Base-by-base conservation (phyloP, 78 protist species). In the Anaeramoeba flamelloides region DNA sequence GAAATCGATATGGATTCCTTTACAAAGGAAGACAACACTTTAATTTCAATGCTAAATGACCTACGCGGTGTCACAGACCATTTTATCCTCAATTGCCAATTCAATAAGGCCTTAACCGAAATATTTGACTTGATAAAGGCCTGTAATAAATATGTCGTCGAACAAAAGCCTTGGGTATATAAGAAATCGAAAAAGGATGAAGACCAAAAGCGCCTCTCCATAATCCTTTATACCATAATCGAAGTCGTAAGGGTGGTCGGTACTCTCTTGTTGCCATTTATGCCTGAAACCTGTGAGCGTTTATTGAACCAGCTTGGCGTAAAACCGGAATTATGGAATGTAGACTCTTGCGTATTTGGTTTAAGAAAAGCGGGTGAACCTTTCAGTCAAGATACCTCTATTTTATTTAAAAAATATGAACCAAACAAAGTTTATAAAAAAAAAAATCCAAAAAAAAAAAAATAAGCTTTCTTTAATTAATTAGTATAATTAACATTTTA, bases 121-220 rank as follows among this genome's bases (percentile, higher is more conserved):
- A 1, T 78, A n/a, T 32, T 32, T 0, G 64, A 30, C 1, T 33
- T 36, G 75, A 34, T 37, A 37, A 33, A 1, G 4, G 3, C 0
- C 3, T 39, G 36, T 26, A 82, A 82, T 41, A 31, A 40, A 17
- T 82, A 82, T 76, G 82, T 79, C 3, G 74, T 39, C 40, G 17
- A 33, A 69, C 79, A 76, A 34, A 76, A 69, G 77, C 85, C 85
- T 2, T 82, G 85, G 85, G 22, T 36, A 37, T 79, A 74, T 4
- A 26, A 12, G 38, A 81, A 81, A 79, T 32, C 3, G 26, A 76
- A 81, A 39, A 75, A 81, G 8, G 22, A 8, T 75, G 81, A 8
- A 8, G 74, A 22, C 74, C 38, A 79, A 32, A 39, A 36, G 79
- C 37, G 74, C 4, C 31, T n/a, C 65, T 8, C 12, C 39, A 79